phyloP scores from a whole-genome alignment of 768 basidiomycete genomes.

The Daedalea quercina region DNA sequence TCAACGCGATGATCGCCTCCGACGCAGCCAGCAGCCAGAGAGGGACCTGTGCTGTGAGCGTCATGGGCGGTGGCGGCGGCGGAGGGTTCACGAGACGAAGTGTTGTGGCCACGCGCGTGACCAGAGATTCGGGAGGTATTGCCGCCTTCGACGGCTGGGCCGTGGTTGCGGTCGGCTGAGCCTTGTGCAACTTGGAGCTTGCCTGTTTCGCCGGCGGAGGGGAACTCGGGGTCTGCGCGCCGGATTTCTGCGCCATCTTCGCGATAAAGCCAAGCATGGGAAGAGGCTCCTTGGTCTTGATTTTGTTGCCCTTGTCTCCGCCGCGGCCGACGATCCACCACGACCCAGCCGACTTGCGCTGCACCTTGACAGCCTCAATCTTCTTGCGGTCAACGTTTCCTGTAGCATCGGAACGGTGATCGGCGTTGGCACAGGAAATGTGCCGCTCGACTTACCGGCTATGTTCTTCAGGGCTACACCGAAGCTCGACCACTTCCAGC shows the following conservation, averaged over 20 bases:
- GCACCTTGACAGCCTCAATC: constrained; percentile 19
- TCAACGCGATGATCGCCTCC: constrained; percentile 12
- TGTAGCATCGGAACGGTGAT: constrained; percentile 1
- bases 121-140: neutral
- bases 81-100: constrained; percentile 5
- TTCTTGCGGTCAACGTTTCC: constrained; percentile 18
- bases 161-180: neutral
- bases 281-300: constrained; percentile 4
- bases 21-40: constrained; percentile 17
- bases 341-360: constrained; percentile 19
- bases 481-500: constrained; percentile 82
- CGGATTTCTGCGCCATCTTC: neutral
- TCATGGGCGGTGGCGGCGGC: constrained; percentile 9
- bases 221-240: neutral
- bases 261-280: neutral
- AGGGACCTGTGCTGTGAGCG: constrained; percentile 15
- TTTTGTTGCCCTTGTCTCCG: constrained; percentile 2
- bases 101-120: neutral
- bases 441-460: constrained; percentile 54
- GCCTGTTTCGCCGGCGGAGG: neutral
- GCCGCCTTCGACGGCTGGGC: neutral
- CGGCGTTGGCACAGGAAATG: neutral
- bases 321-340: constrained; percentile 18
- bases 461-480: constrained; percentile 70
- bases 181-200: neutral